phyloP scores from a whole-genome alignment of 805 yeast genomes.

The Scheffersomyces amazonensis region DNA sequence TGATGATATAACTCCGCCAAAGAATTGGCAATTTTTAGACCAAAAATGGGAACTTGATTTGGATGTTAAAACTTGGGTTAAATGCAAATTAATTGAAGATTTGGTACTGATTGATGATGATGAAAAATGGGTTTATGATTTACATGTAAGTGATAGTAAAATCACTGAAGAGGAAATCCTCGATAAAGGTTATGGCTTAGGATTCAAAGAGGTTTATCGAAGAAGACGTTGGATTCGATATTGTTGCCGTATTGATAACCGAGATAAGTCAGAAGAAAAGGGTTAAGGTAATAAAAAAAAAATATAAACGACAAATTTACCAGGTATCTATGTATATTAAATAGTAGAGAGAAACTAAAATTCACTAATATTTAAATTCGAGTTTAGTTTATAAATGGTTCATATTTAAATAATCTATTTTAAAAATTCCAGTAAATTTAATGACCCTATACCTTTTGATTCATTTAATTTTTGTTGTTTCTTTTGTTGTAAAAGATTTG shows the following conservation, averaged over 20 bases:
- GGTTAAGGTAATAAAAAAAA: conserved; percentile 1
- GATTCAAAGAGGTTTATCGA: conserved; percentile 43
- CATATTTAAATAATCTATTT: conserved; percentile 5
- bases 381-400: not conserved
- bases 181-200: conserved; percentile 15
- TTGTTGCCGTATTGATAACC: conserved; percentile 14
- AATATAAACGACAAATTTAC: too few relatives aligned
- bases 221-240: conserved; percentile 67
- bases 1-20: conserved; percentile 52
- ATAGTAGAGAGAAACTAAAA: too few relatives aligned
- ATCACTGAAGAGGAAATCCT: conserved; percentile 17
- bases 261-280: conserved; percentile 1
- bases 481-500: conserved; percentile 40
- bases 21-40: conserved; percentile 51
- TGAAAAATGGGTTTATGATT: conserved; percentile 86
- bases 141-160: conserved; percentile 3
- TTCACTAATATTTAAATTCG: too few relatives aligned
- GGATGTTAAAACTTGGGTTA: conserved; percentile 64
- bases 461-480: conserved; percentile 27
- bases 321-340: too few relatives aligned
- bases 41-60: conserved; percentile 67
- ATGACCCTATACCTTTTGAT: conserved; percentile 24
- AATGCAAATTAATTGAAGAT: conserved; percentile 44
- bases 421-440: conserved; percentile 53
- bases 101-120: conserved; percentile 63